Evolutionary conservation across 2,329 filamentous ascomycete genomes (phyloP).

Genomic region (Gaeumannomyces tritici): DNA sequence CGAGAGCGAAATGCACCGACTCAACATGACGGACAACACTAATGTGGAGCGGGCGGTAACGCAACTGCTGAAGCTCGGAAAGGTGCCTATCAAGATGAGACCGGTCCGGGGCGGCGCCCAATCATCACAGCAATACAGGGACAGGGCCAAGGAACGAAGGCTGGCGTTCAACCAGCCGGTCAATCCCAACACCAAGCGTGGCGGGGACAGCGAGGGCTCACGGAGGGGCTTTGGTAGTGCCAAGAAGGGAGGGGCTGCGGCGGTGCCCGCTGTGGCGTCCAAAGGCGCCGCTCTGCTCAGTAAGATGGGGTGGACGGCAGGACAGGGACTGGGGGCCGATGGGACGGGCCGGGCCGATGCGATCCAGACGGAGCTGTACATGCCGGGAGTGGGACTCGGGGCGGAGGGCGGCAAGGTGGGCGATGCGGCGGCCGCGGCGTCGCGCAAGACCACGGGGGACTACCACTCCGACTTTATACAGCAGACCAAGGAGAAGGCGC

Average conservation of each 20-base stretch:
- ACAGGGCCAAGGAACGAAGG: constrained; percentile 59
- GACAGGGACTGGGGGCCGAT: constrained; percentile 54
- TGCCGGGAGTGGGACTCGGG: constrained; percentile 59
- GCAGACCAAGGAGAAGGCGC: constrained; percentile 55
- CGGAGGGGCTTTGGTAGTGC: constrained; percentile 1
- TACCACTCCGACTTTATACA: constrained; percentile 53
- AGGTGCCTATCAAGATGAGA: constrained; percentile 20
- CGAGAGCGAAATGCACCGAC: constrained; percentile 30
- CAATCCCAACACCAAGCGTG: constrained; percentile 30
- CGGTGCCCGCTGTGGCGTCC: constrained; percentile 31
- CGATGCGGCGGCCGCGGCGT: constrained; percentile 49
- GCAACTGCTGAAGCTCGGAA: constrained; percentile 16
- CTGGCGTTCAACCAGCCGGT: constrained; percentile 51
- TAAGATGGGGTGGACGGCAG: constrained; percentile 64
- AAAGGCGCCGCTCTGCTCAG: constrained; percentile 60
- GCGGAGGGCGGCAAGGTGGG: constrained; percentile 61
- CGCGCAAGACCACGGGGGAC: constrained; percentile 45
- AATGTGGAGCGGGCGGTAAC: constrained; percentile 17
- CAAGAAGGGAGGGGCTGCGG: constrained; percentile 8
- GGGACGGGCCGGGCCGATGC: constrained; percentile 54
- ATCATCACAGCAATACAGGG: constrained; percentile 40
- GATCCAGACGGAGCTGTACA: constrained; percentile 55
- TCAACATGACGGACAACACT: constrained; percentile 14
- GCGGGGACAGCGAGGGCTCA: constrained; percentile 18
- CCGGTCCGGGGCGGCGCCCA: constrained; percentile 12